Evolutionary conservation across 768 basidiomycete species (phyloP).

Genomic region (Thelephora ganbajun): DNA sequence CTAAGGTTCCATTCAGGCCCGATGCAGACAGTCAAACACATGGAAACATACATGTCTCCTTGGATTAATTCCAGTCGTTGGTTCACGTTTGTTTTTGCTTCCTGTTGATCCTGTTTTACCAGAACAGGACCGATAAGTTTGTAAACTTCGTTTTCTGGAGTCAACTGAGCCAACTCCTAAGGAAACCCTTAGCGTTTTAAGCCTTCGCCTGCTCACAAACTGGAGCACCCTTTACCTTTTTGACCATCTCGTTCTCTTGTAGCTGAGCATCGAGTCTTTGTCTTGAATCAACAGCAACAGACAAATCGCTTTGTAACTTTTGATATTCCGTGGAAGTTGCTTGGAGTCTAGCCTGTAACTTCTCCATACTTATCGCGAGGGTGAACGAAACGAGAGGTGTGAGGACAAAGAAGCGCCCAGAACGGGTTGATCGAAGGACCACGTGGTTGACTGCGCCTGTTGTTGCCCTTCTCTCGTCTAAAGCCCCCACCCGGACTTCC

Average conservation of each 20-base stretch:
- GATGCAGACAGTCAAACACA: not conserved
- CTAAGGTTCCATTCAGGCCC: slow-evolving; percentile 18
- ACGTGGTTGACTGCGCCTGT: not conserved
- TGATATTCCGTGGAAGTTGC: slow-evolving; percentile 62
- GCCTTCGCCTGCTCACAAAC: too few relatives aligned
- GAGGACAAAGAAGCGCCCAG: not conserved
- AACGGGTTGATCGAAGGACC: not conserved
- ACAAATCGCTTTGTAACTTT: slow-evolving; percentile 64
- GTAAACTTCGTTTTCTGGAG: slow-evolving; percentile 67
- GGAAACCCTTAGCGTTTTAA: not conserved
- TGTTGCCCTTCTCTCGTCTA: too few relatives aligned
- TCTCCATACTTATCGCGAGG: not conserved
- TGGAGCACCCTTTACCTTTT: slow-evolving; percentile 44
- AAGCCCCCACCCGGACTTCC: too few relatives aligned
- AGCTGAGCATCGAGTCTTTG: slow-evolving; percentile 84
- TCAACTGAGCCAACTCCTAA: slow-evolving; percentile 74
- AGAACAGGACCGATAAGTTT: slow-evolving; percentile 88
- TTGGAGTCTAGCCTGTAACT: slow-evolving; percentile 45
- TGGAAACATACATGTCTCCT: slow-evolving; percentile 61
- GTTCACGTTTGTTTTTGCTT: slow-evolving; percentile 80
- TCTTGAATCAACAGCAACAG: slow-evolving; percentile 60
- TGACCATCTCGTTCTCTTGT: slow-evolving; percentile 84
- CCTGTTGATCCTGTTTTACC: slow-evolving; percentile 76
- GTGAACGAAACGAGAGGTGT: too few relatives aligned
- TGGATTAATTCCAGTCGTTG: slow-evolving; percentile 83